These are phyloP conservation scores for Globisporangium irregulare DNA, from an alignment of 352 stramenopile species.

Conservation along the genomic window DNA sequence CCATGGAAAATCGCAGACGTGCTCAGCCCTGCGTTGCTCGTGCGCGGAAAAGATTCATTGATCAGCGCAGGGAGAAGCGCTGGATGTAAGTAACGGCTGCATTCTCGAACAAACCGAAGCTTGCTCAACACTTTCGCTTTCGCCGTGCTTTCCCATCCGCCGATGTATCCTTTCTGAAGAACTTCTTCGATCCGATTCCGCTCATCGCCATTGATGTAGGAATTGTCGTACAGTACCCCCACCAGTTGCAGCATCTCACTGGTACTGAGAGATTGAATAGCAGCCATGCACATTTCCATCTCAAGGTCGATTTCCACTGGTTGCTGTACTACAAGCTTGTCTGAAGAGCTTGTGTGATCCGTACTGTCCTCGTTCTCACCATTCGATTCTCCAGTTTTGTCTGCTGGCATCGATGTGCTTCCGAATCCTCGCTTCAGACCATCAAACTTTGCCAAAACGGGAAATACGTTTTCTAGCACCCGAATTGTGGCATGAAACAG, in stretches of 20 bases:
- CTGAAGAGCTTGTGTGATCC: neutral
- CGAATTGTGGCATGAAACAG: constrained; percentile 60
- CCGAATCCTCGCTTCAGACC: constrained; percentile 31
- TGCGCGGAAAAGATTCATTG: constrained; percentile 53
- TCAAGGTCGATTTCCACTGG: constrained; percentile 37
- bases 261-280: constrained; percentile 63
- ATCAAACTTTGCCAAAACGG: constrained; percentile 58
- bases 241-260: constrained; percentile 63
- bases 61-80: constrained; percentile 60
- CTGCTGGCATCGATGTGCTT: constrained; percentile 11
- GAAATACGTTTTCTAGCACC: constrained; percentile 73
- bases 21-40: constrained; percentile 41
- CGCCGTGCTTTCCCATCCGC: constrained; percentile 67
- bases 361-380: neutral
- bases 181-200: constrained; percentile 66
- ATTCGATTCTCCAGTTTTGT: constrained; percentile 8
- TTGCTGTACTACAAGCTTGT: neutral
- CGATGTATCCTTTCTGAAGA: constrained; percentile 79
- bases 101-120: constrained; percentile 73
- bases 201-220: constrained; percentile 78
- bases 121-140: constrained; percentile 66
- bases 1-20: constrained; percentile 57
- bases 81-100: constrained; percentile 63
- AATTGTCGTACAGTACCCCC: constrained; percentile 55
- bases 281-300: constrained; percentile 66